These are phyloP conservation scores for Hortiboletus flavorubellus DNA, from an alignment of 768 basidiomycete genomes.

Conservation along the genomic window DNA sequence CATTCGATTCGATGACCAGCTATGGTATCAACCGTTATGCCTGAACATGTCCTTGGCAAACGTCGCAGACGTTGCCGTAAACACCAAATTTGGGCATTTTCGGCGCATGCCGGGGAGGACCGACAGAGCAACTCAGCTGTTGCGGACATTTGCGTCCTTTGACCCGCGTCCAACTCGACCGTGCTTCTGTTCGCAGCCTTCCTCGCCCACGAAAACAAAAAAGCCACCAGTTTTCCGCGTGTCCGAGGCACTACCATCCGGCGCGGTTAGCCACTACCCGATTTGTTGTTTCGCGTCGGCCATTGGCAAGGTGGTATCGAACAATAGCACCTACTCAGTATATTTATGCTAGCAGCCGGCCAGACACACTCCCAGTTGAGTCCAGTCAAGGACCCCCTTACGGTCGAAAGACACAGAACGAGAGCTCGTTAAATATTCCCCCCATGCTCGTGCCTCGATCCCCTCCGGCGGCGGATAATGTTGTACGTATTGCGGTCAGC, in stretches of 20 bases:
- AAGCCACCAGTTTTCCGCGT: not conserved
- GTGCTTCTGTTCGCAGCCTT: not conserved
- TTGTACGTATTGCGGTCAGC: constrained; percentile 15
- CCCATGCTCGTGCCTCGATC: constrained; percentile 13
- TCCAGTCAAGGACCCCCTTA: constrained; percentile 22
- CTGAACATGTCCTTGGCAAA: too few relatives aligned
- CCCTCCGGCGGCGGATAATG: constrained; percentile 20
- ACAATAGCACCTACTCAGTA: constrained; percentile 14
- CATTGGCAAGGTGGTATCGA: constrained; percentile 5
- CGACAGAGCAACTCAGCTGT: constrained; percentile 13
- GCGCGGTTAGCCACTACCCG: constrained; percentile 12
- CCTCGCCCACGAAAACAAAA: not conserved
- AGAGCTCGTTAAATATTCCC: constrained; percentile 10
- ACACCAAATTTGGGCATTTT: not conserved
- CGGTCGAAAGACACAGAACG: constrained; percentile 27
- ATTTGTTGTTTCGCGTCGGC: constrained; percentile 16
- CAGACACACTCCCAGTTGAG: constrained; percentile 24
- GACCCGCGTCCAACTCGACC: constrained; percentile 7
- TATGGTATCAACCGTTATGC: too few relatives aligned
- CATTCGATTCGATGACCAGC: too few relatives aligned
- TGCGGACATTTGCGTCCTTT: not conserved
- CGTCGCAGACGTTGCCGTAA: too few relatives aligned
- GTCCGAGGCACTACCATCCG: not conserved
- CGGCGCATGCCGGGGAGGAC: constrained; percentile 20
- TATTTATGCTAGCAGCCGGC: constrained; percentile 1